Conservation (phyloP, 169 alveolate genomes). For the Condylostoma magnum region DNA sequence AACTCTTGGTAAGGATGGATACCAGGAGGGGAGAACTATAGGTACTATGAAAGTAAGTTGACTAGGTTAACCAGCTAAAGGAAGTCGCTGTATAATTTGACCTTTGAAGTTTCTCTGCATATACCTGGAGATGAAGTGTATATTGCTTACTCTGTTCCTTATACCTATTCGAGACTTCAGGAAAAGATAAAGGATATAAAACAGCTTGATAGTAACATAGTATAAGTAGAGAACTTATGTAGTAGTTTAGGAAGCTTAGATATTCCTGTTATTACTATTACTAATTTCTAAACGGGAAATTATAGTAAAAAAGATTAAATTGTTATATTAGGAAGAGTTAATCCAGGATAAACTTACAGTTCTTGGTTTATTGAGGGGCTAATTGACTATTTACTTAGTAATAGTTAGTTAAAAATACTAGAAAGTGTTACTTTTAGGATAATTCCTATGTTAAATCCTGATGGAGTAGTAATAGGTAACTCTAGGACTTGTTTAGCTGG, state of each 20-base stretch:
- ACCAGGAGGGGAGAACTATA: conserved; percentile 39
- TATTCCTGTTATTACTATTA: conserved; percentile 12
- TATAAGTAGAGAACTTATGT: conserved; percentile 2
- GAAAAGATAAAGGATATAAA: conserved; percentile 29
- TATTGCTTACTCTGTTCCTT: conserved; percentile 18
- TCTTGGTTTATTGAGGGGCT: conserved; percentile 72
- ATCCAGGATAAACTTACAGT: conserved; percentile 83
- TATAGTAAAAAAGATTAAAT: conserved; percentile 48
- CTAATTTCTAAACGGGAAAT: conserved; percentile 47
- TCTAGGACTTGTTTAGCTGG: conserved; percentile 78
- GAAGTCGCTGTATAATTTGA: conserved; percentile 47
- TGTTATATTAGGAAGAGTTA: conserved; percentile 66
- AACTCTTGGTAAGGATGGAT: conserved; percentile 37
- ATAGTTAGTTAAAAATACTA: conserved; percentile 47
- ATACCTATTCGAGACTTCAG: background rate
- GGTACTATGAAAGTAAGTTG: conserved; percentile 46
- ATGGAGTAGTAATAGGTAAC: conserved; percentile 85
- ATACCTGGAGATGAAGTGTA: conserved; percentile 63
- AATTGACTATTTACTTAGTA: conserved; percentile 57
- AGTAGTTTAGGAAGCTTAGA: background rate
- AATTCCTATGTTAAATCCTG: conserved; percentile 86
- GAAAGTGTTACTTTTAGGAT: conserved; percentile 60
- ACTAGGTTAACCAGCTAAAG: conserved; percentile 40
- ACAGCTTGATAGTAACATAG: too few relatives aligned
- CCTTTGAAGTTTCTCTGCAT: conserved; percentile 65